phyloP scores from a whole-genome alignment of 345 rosid genomes.

The Fremontodendron californicum region DNA sequence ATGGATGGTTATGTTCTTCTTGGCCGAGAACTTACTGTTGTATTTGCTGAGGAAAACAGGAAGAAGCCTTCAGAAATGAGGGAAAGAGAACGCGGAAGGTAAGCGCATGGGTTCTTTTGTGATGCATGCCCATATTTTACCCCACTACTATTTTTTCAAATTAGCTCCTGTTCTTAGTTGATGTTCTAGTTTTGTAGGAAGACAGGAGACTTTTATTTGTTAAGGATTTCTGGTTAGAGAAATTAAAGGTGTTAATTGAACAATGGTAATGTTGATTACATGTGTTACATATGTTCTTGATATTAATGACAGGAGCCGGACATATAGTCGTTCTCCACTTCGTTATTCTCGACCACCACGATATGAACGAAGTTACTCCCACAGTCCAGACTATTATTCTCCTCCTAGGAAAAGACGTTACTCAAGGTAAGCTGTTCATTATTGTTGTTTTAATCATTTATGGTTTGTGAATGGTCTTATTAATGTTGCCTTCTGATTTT shows the following conservation, averaged over 20 bases:
- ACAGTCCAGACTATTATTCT: slow-evolving; percentile 43
- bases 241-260: not conserved
- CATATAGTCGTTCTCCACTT: slow-evolving; percentile 48
- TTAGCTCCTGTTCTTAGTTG: not conserved
- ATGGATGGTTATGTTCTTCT: slow-evolving; percentile 78
- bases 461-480: not conserved
- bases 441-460: not conserved
- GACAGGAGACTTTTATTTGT: not conserved
- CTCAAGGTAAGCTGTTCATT: slow-evolving; percentile 37
- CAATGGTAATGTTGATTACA: not conserved
- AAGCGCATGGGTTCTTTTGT: slow-evolving; percentile 7
- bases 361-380: slow-evolving; percentile 37
- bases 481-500: not conserved
- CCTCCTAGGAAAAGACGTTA: slow-evolving; percentile 32
- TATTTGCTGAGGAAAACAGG: slow-evolving; percentile 87
- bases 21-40: slow-evolving; percentile 72
- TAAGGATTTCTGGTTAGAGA: not conserved
- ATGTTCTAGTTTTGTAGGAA: not conserved
- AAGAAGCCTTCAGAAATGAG: slow-evolving; percentile 93
- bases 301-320: slow-evolving; percentile 30
- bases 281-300: not conserved
- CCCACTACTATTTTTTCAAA: too few species aligned
- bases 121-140: slow-evolving; percentile 7
- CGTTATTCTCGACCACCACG: slow-evolving; percentile 54
- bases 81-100: slow-evolving; percentile 59